Evolutionary conservation across 306 rosid genomes (phyloP).

Genomic region (Fragaria nilgerrensis): DNA sequence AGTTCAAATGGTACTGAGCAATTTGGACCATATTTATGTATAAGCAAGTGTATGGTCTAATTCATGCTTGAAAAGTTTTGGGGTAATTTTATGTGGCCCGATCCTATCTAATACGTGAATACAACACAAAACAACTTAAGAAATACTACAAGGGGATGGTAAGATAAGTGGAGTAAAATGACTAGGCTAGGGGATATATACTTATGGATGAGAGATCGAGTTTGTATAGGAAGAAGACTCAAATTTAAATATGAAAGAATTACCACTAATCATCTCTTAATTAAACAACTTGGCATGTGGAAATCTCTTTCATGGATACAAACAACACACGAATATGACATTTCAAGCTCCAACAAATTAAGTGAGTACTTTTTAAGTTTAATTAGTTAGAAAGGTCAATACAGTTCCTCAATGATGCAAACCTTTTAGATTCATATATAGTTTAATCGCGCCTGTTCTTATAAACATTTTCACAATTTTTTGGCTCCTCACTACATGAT

Average conservation of each 20-base stretch:
- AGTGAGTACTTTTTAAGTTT: neutral
- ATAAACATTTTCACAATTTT: neutral
- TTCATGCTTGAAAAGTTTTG: too few species aligned
- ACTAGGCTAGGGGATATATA: too few species aligned
- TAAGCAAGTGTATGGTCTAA: too few species aligned
- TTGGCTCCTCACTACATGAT: neutral
- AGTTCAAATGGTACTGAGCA: rapidly evolving
- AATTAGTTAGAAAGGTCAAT: neutral
- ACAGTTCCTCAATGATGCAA: neutral
- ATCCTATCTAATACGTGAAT: too few species aligned
- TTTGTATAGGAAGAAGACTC: too few species aligned
- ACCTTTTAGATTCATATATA: neutral
- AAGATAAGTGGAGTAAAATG: too few species aligned
- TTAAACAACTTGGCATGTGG: neutral
- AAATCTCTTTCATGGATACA: constrained; percentile 25
- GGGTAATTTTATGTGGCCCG: too few species aligned
- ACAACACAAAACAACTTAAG: too few species aligned
- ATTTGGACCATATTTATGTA: too few species aligned
- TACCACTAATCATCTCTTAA: neutral
- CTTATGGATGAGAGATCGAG: too few species aligned
- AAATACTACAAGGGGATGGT: too few species aligned
- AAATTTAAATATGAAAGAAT: neutral
- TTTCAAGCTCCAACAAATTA: neutral
- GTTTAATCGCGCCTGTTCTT: constrained; percentile 14
- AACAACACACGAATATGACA: neutral